A percentile compares a stretch with the other conserved stretches of the same genome.
Evolutionary conservation across 345 rosid genomes (phyloP).

Genomic region (Gossypium australe): DNA sequence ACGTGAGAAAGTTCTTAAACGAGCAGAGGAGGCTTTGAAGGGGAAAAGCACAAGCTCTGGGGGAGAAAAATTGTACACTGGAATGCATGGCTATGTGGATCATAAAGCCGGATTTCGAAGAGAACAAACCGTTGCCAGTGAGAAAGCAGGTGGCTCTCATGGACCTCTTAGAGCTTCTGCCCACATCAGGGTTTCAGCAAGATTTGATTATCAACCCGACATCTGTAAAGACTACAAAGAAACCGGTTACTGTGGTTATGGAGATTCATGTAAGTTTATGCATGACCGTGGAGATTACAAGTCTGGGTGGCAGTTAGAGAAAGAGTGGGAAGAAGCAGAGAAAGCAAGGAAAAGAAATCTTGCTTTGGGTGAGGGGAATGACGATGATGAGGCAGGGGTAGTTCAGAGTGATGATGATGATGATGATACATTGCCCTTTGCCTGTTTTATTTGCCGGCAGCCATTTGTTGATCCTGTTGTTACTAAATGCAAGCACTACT

Average conservation of each 20-base stretch:
- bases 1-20: constrained; percentile 74
- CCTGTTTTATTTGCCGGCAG: constrained; percentile 79
- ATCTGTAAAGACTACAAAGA: constrained; percentile 93
- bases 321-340: constrained; percentile 90
- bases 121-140: constrained; percentile 79
- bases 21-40: constrained; percentile 57
- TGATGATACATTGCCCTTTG: constrained; percentile 64
- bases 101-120: constrained; percentile 91
- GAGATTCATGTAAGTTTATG: constrained; percentile 85
- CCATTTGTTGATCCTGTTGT: constrained; percentile 79
- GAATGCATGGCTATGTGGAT: constrained; percentile 77
- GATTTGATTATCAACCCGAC: constrained; percentile 90
- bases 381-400: constrained; percentile 42
- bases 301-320: constrained; percentile 89
- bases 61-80: constrained; percentile 65
- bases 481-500: constrained; percentile 83
- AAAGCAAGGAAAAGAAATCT: constrained; percentile 70
- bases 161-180: constrained; percentile 96
- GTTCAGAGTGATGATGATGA: constrained; percentile 36
- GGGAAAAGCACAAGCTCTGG: constrained; percentile 45
- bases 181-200: constrained; percentile 80
- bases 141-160: constrained; percentile 90
- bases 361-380: constrained; percentile 52
- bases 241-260: constrained; percentile 91
- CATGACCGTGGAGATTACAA: constrained; percentile 93